Base-by-base conservation (phyloP, 345 rosid species). In the Populus nigra region DNA sequence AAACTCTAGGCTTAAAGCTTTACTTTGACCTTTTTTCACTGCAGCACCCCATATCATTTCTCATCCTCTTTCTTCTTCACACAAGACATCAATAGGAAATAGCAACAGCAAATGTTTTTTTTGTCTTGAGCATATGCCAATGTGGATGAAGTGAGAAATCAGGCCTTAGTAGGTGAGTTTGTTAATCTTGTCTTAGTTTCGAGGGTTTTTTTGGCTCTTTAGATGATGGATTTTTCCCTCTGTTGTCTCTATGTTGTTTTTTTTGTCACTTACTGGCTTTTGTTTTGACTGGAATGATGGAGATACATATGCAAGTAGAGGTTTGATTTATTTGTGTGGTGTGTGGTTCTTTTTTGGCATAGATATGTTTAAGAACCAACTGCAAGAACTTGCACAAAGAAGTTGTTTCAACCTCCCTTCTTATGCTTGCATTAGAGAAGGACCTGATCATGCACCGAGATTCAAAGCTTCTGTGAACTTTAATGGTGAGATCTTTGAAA, bases 391-490 rank as follows among this genome's bases (percentile, higher is more conserved):
- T 10, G 96, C 96, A 79, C 96, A 91, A 49, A 87, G 93, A 85
- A 91, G 96, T 77, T 91, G 96, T 82, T 91, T 91, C 69, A 90
- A 78, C 45, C 93, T 90, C n/a, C 96, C 96, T 71, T 84, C 91
- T 27, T 91, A 91, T 86, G 84, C 88, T 41, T 88, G 91, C 72
- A 75, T 83, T 78, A 88, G 93, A 84, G 88, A 87, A 88, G 93
- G 96, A 57, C 96, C 92, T 33, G 93, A 91, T 86, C 93, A 90
- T 85, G 96, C 92, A 8, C 96, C 96, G 18, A 87, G 96, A 74
- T 91, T 91, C 80, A 91, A 87, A 88, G 92, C 96, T 77, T 90
- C 84, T 53, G 96, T 91, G 36, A 91, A 90, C 75, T 90, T 91
- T 83, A 91, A 91, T 69, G 92, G 96, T 31, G 93, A 91, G 84